phyloP scores from a whole-genome alignment of 2,329 filamentous ascomycete genomes.

The Claviceps citrina region DNA sequence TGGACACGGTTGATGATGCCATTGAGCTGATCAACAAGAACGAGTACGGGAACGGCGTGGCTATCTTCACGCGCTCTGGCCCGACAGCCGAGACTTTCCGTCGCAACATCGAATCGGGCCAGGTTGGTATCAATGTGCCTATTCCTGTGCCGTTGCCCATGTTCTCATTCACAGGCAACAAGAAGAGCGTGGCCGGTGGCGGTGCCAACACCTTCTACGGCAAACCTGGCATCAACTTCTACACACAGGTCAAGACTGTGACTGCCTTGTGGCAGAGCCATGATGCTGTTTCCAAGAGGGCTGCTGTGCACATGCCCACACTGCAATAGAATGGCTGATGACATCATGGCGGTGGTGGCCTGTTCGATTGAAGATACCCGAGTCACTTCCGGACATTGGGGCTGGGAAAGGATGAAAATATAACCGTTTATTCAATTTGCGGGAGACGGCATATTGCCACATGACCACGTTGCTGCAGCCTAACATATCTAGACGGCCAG shows the following conservation, averaged over 20 bases:
- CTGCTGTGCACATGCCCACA: slow-evolving; percentile 74
- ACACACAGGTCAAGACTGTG: slow-evolving; percentile 95
- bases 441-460: too few species aligned
- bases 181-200: slow-evolving; percentile 83
- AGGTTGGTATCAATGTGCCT: slow-evolving; percentile 74
- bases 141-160: slow-evolving; percentile 59
- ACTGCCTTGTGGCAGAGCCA: slow-evolving; percentile 79
- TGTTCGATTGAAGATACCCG: not conserved
- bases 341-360: not conserved
- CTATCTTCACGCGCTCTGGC: slow-evolving; percentile 70
- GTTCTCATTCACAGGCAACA: slow-evolving; percentile 62
- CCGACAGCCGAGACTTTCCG: slow-evolving; percentile 66
- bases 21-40: slow-evolving; percentile 72
- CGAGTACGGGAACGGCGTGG: slow-evolving; percentile 74
- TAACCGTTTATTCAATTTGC: too few species aligned
- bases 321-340: slow-evolving; percentile 15
- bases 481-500: too few species aligned
- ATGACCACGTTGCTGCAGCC: too few species aligned
- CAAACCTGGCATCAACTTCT: slow-evolving; percentile 81
- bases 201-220: slow-evolving; percentile 93
- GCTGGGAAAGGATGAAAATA: too few species aligned
- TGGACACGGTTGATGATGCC: slow-evolving; percentile 62
- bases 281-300: slow-evolving; percentile 74
- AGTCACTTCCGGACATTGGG: too few species aligned
- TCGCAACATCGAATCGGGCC: slow-evolving; percentile 66